Conservation (phyloP, 352 stramenopile genomes). For the Pythium myriotylum region DNA sequence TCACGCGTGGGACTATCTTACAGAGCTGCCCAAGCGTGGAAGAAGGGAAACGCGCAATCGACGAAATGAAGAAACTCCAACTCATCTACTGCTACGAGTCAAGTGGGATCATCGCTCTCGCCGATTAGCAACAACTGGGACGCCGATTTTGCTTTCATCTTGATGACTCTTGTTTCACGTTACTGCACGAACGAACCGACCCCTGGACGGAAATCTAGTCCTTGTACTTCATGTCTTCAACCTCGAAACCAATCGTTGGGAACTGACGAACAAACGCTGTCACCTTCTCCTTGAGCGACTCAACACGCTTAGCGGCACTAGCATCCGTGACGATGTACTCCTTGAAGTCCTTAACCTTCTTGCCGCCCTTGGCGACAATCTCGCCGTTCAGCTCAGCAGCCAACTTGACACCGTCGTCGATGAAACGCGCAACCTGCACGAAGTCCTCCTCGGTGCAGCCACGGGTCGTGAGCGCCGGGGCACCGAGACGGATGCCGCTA, state of each 20-base stretch:
- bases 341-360: slow-evolving; percentile 44
- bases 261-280: slow-evolving; percentile 94
- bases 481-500: slow-evolving; percentile 96
- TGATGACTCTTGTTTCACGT: no score
- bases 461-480: slow-evolving; percentile 94
- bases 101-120: slow-evolving; percentile 70
- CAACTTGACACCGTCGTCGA: slow-evolving; percentile 95
- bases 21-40: slow-evolving; percentile 77
- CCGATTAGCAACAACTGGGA: slow-evolving; percentile 40
- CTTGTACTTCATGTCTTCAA: slow-evolving; percentile 92
- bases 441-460: slow-evolving; percentile 97
- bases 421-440: slow-evolving; percentile 93
- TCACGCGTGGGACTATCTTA: slow-evolving; percentile 18
- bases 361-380: slow-evolving; percentile 70
- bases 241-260: slow-evolving; percentile 96
- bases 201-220: slow-evolving; percentile 36
- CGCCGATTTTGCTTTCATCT: no score
- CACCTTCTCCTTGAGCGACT: slow-evolving; percentile 85
- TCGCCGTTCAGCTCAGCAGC: slow-evolving; percentile 66
- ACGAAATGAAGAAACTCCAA: slow-evolving; percentile 79
- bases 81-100: slow-evolving; percentile 84
- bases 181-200: no score
- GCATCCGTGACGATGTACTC: slow-evolving; percentile 32
- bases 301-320: slow-evolving; percentile 44
- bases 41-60: slow-evolving; percentile 69